Base-by-base conservation (phyloP, 2,329 filamentous ascomycete genomes). In the Ascocoryne sarcoides region DNA sequence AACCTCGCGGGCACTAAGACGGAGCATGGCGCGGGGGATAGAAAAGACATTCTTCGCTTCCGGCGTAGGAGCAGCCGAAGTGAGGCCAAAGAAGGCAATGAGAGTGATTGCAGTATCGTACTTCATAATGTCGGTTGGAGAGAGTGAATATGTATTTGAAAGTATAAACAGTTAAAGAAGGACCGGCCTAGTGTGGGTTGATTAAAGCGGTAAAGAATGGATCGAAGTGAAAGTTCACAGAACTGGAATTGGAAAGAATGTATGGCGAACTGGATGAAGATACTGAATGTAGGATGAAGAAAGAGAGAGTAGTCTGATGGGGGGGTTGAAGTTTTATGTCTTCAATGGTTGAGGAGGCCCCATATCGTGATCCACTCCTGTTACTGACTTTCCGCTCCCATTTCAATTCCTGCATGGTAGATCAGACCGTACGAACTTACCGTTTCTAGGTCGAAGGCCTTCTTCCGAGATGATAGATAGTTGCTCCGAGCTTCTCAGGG, bases 1-100 rank as follows among this genome's bases (percentile, higher is more conserved):
- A 43, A 76, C 71, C 54, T 76, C 69, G 49, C 70, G 70, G 10
- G 46, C 44, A 29, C 46, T 43, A 30, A 57, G 39, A 29, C 46
- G 43, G 29, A 57, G 40, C 36, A 61, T 48, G 57, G 59, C 38
- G 52, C 60, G 45, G 10, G 52, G 48, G 39, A 53, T 39, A 17
- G 44, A 32, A 47, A 51, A 55, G 5, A 44, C 47, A 41, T 52
- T 52, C 33, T 52, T 52, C 10, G 51, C 28, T 7, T 40, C 43
- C 33, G 48, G 45, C 14, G 46, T 44, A 26, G 57, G 58, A 31
- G 54, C 55, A 19, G 58, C 55, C n/a, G 47, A 44, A 14, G 50
- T 43, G 36, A 60, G 37, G 44, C 55, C 49, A 37, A 58, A 49
- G 26, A 59, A 50, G 49, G 53, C 50, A 34, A 57, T 36, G 30